Evolutionary conservation across 2,329 filamentous ascomycete genomes (phyloP).

Genomic region (Lachnellula suecica): DNA sequence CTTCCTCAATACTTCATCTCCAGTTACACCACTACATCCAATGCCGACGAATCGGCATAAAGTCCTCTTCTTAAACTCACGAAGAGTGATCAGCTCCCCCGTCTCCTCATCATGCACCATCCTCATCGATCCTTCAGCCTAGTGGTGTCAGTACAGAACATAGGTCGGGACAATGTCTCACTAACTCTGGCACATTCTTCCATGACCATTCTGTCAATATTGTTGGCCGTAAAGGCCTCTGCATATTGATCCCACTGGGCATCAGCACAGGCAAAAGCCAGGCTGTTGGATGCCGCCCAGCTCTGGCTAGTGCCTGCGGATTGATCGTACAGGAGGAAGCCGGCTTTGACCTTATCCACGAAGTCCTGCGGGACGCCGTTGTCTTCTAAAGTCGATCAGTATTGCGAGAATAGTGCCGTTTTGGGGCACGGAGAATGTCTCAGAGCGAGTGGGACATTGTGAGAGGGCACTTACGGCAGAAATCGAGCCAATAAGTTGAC

Average conservation of each 20-base stretch:
- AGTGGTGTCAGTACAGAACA: neutral
- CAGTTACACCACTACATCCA: neutral
- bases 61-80: conserved; percentile 53
- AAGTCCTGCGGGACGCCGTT: neutral
- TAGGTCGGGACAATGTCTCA: neutral
- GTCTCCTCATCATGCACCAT: conserved; percentile 53
- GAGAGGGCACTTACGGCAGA: neutral
- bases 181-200: conserved; percentile 20
- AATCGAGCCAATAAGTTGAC: neutral
- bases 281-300: neutral
- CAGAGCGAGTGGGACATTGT: neutral
- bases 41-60: neutral
- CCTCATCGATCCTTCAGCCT: conserved; percentile 16
- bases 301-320: too few relatives aligned
- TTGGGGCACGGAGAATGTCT: neutral
- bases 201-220: conserved; percentile 14
- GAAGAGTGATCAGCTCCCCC: conserved; percentile 59
- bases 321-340: too few relatives aligned
- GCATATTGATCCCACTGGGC: conserved; percentile 11
- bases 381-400: neutral
- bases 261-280: neutral
- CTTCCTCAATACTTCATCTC: neutral
- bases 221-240: conserved; percentile 4
- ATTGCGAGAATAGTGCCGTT: neutral
- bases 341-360: neutral